Evolutionary conservation across 2,329 filamentous ascomycete genomes (phyloP), one percentile per base, ranked within the genome.

Genomic region (Sclerotinia trifoliorum): DNA sequence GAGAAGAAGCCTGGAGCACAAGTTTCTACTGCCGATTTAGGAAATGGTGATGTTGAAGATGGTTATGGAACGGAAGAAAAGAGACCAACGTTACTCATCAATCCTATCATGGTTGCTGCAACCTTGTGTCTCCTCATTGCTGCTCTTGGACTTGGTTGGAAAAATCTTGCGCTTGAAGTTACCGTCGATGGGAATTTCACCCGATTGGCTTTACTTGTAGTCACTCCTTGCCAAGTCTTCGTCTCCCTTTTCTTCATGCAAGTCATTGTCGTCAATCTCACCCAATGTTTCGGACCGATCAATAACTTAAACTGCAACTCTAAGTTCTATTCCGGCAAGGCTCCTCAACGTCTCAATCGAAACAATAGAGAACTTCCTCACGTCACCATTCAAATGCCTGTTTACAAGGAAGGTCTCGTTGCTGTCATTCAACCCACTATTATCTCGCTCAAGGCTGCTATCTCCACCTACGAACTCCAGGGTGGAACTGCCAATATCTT

Each of bases 381-480:
- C 75, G 83, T 92, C 71, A 94, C 91, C 4, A 90, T 96, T 56
- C 92, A 96, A 77, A 93, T 91, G 78, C 92, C 92, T 7, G 91
- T 96, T 0, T 96, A 95, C 81, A 95, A 94, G 78, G 92, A 96
- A 78, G 91, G 92, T 72, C 83, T 96, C 2, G 81, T 81, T 51
- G 86, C 83, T 70, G 92, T 96, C 78, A 93, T 94, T 75, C 85
- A 83, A 29, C 91, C 91, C 7, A 94, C 91, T 0, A 86, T 94
- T 74, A 87, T 87, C 74, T 93, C 90, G 2, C 85, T 93, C 79
- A 93, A 93, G 80, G 85, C 89, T 73, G 90, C 90, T 70, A 92
- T 92, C 76, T 90, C 88, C 42, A 91, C 88, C 0, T 93, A 92
- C 75, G 90, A 92, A 76, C 82, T 91, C 21, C 90, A 92, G 76